Evolutionary conservation across 345 rosid species (phyloP).

Genomic region (Carallia pectinifolia): DNA sequence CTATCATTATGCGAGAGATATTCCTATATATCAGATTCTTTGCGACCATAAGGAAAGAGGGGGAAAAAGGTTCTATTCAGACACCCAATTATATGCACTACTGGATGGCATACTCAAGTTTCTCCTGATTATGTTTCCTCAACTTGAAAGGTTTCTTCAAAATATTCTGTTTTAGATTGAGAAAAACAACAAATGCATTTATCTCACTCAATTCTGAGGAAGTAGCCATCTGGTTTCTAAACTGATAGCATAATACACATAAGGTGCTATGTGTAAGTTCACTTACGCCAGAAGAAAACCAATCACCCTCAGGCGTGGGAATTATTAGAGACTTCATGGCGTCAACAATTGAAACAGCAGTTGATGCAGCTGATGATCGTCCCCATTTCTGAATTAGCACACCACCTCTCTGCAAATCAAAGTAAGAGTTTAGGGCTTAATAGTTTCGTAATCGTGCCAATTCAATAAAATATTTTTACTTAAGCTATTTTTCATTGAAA

Average conservation of each 20-base stretch:
- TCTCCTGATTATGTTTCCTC: background rate
- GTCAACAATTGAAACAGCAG: conserved; percentile 86
- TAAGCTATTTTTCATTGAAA: background rate
- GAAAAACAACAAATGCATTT: background rate
- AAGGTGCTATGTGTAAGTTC: background rate
- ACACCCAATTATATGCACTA: background rate
- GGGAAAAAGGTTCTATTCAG: background rate
- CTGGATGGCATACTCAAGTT: background rate
- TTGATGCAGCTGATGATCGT: conserved; percentile 98
- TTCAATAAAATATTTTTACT: background rate
- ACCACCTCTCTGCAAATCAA: conserved; percentile 84
- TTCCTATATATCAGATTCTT: too few species aligned
- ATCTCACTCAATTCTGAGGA: background rate
- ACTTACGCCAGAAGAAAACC: conserved; percentile 94
- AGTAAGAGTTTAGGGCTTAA: background rate
- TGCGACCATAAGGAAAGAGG: background rate
- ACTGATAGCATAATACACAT: background rate
- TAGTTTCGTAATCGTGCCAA: background rate
- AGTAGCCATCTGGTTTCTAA: background rate
- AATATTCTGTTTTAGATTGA: background rate
- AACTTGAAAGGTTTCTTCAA: background rate
- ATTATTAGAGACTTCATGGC: conserved; percentile 83
- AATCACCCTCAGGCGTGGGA: conserved; percentile 95
- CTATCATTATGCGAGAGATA: too few species aligned
- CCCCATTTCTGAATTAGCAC: conserved; percentile 95